Evolutionary conservation across 2,329 filamentous ascomycete species (phyloP), one percentile per base, ranked within the genome.

Genomic region (Penicillium rolfsii): DNA sequence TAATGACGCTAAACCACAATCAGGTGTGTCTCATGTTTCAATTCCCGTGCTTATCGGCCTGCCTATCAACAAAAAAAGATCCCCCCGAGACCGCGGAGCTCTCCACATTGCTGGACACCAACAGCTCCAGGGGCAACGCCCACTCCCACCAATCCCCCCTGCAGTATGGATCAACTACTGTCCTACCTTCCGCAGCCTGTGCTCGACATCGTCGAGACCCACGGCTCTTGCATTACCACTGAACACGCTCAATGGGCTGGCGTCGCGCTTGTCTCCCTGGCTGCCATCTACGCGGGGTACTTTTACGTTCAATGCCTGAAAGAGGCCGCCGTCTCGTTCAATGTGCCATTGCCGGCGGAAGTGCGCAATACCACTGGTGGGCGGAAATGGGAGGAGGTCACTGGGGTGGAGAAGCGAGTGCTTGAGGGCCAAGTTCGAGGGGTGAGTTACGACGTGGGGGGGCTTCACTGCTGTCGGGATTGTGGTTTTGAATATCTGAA

Each of bases 81-180:
- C 52, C 67, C 67, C 68, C 68, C 4, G 38, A 22, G 9, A 22
- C 26, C 26, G 38, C 41, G 41, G 53, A 56, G 36, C 53, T 36
- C 38, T n/a, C 41, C 11, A 71, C 65, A 1, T 81, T 82, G 8
- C 84, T 72, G 2, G 86, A 45, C 59, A 46, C 24, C 36, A 19
- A n/a, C 35, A 52, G 48, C 46, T 55, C 55, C 58, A 61, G 53
- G 58, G 58, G 52, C 53, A 24, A 19, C 58, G 58, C 48, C 53
- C 65, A 68, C 67, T 63, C 65, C 41, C 59, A 55, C 60, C 46
- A 56, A 36, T 46, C 46, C 36, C n/a, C 49, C 28, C 38, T 50
- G 40, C 65, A 69, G 52, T 46, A 76, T 75, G 73, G 70, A 67
- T 36, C 61, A 58, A 28, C 63, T 71, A 24, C 46, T 66, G 12